These are phyloP conservation scores for Solanum verrucosum DNA, from an alignment of 257 asterid genomes.

Conservation along the genomic window DNA sequence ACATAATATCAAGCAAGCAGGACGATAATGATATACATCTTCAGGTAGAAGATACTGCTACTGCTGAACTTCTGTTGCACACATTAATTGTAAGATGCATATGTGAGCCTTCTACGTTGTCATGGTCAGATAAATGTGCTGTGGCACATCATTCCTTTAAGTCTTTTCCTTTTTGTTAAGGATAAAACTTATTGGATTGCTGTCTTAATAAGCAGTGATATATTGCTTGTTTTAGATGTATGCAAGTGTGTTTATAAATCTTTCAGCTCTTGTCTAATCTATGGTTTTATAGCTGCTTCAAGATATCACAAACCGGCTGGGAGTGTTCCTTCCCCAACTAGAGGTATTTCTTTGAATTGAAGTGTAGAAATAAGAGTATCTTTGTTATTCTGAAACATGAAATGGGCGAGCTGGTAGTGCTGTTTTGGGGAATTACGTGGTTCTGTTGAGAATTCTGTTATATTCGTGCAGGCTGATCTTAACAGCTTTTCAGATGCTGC, in stretches of 20 bases:
- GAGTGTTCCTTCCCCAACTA: conserved; percentile 83
- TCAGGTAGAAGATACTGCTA: conserved; percentile 50
- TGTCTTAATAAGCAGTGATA: not conserved
- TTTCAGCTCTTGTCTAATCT: conserved; percentile 26
- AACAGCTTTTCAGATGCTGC: conserved; percentile 73
- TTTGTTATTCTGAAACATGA: not conserved
- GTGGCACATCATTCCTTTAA: not conserved
- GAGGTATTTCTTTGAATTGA: conserved; percentile 47
- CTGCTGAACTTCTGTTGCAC: not conserved
- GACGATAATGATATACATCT: conserved; percentile 75
- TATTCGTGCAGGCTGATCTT: conserved; percentile 71
- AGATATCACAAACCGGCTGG: conserved; percentile 71
- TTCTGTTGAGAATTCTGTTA: conserved; percentile 8
- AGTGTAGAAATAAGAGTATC: conserved; percentile 7
- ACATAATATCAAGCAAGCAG: conserved; percentile 72
- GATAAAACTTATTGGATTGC: not conserved
- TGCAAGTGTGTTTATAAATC: not conserved
- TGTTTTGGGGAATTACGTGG: not conserved
- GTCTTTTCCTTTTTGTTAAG: not conserved
- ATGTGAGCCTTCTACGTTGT: not conserved
- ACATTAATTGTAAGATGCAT: not conserved
- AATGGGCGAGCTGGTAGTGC: not conserved
- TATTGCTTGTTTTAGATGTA: not conserved
- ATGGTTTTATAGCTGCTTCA: conserved; percentile 69
- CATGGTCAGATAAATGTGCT: not conserved